These are phyloP conservation scores for Penicillium ochrochloron DNA, from an alignment of 495 filamentous ascomycete genomes.

Conservation along the genomic window DNA sequence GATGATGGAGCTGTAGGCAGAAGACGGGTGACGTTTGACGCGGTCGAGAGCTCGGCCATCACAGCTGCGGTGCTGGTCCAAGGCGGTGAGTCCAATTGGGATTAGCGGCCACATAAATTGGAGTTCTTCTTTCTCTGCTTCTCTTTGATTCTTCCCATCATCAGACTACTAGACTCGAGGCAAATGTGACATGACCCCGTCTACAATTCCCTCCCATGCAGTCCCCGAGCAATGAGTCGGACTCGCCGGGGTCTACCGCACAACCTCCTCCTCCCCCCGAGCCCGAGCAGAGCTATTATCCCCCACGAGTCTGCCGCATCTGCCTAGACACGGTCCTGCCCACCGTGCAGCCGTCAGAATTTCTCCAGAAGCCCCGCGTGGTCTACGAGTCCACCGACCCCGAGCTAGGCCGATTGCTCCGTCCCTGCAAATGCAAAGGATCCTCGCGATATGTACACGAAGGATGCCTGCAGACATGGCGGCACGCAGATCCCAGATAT, in stretches of 20 bases:
- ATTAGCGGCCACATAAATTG: constrained; percentile 22
- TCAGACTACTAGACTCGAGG: neutral
- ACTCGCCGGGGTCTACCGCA: constrained; percentile 17
- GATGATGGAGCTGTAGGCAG: constrained; percentile 31
- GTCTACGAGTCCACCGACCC: constrained; percentile 75
- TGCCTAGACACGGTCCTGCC: constrained; percentile 85
- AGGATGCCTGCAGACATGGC: constrained; percentile 88
- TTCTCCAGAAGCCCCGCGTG: constrained; percentile 67
- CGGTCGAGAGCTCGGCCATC: constrained; percentile 24
- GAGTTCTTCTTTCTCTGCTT: constrained; percentile 6
- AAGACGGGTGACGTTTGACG: constrained; percentile 39
- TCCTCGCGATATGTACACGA: constrained; percentile 93
- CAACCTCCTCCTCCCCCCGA: constrained; percentile 6
- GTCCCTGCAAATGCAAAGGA: constrained; percentile 92
- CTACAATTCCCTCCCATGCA: constrained; percentile 12
- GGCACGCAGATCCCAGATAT: constrained; percentile 70
- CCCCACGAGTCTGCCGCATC: constrained; percentile 83
- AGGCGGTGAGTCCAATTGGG: constrained; percentile 37
- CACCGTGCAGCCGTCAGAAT: constrained; percentile 68
- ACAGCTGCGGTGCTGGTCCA: constrained; percentile 35
- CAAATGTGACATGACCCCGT: constrained; percentile 2
- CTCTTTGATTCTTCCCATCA: constrained; percentile 10
- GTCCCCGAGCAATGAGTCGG: constrained; percentile 22
- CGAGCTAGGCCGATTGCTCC: constrained; percentile 79
- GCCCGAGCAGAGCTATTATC: constrained; percentile 55